Evolutionary conservation across 768 basidiomycete genomes (phyloP).

Genomic region (Tylopilus vinaceipallidus): DNA sequence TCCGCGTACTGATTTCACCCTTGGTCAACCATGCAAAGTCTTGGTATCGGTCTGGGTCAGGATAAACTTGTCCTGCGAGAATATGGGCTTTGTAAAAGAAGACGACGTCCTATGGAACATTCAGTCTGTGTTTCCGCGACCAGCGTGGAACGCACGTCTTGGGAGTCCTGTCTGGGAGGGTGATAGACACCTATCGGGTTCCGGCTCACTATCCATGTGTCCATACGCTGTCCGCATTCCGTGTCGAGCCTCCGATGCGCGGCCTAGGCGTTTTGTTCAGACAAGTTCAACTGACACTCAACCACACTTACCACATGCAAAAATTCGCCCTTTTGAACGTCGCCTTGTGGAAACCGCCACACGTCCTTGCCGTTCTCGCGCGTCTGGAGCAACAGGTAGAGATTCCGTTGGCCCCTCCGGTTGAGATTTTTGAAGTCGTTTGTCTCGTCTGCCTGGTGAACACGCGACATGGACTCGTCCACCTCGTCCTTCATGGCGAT

Average conservation of each 20-base stretch:
- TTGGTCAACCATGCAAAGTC: constrained; percentile 96
- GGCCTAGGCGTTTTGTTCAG: constrained; percentile 44
- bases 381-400: constrained; percentile 79
- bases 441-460: constrained; percentile 56
- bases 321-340: constrained; percentile 58
- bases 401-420: constrained; percentile 77
- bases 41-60: constrained; percentile 48
- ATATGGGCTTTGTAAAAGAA: constrained; percentile 97
- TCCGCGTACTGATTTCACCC: constrained; percentile 74
- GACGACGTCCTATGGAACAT: constrained; percentile 51
- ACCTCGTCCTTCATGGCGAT: constrained; percentile 59
- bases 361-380: constrained; percentile 42
- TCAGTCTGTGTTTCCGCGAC: constrained; percentile 2
- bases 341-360: constrained; percentile 84
- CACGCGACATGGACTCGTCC: constrained; percentile 60
- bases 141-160: constrained; percentile 35
- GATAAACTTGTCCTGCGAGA: constrained; percentile 78
- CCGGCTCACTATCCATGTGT: constrained; percentile 90
- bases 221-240: constrained; percentile 81
- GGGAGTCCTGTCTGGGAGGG: constrained; percentile 37
- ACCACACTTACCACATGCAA: constrained; percentile 66
- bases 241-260: constrained; percentile 68
- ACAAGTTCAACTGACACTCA: not conserved
- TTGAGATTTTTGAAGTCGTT: constrained; percentile 75
- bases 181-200: constrained; percentile 83